phyloP scores from a whole-genome alignment of 1,284 basidiomycete species.

The Singerocomus rubriflavus region DNA sequence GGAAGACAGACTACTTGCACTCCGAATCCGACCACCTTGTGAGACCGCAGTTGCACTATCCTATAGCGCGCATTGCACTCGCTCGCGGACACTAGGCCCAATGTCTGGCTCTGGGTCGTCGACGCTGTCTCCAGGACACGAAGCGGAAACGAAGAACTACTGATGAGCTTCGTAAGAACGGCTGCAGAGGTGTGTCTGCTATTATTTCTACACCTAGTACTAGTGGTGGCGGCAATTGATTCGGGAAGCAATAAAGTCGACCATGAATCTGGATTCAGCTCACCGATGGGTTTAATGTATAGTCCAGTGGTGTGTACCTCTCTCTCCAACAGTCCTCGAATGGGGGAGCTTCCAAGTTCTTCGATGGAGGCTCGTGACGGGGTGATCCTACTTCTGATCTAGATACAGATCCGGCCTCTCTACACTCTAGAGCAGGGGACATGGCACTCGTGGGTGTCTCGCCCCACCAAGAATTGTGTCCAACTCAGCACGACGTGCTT shows the following conservation, averaged over 20 bases:
- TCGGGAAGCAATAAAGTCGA: slow-evolving; percentile 7
- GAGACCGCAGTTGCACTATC: slow-evolving; percentile 19
- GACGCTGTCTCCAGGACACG: slow-evolving; percentile 29
- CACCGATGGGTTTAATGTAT: slow-evolving; percentile 20
- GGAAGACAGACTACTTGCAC: too few species aligned
- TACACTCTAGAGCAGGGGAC: slow-evolving; percentile 6
- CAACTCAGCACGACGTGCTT: slow-evolving; percentile 1
- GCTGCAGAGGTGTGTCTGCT: slow-evolving; percentile 9
- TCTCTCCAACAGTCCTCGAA: slow-evolving; percentile 18
- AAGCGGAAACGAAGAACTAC: slow-evolving; percentile 31
- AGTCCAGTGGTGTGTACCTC: slow-evolving; percentile 15
- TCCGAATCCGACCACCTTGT: too few species aligned
- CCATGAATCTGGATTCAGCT: slow-evolving; percentile 32
- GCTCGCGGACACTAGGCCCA: slow-evolving; percentile 30
- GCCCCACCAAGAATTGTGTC: background rate
- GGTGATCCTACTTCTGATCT: slow-evolving; percentile 23
- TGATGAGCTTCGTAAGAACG: slow-evolving; percentile 20
- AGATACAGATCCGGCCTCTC: slow-evolving; percentile 18
- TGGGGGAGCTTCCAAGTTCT: slow-evolving; percentile 21
- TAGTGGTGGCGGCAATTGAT: slow-evolving; percentile 9
- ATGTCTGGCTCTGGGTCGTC: slow-evolving; percentile 27
- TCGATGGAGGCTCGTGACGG: slow-evolving; percentile 3
- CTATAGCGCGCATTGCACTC: slow-evolving; percentile 26
- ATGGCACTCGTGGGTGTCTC: background rate
- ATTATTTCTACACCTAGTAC: background rate